phyloP scores from a whole-genome alignment of 2,329 filamentous ascomycete genomes.

The Delphinella strobiligena region DNA sequence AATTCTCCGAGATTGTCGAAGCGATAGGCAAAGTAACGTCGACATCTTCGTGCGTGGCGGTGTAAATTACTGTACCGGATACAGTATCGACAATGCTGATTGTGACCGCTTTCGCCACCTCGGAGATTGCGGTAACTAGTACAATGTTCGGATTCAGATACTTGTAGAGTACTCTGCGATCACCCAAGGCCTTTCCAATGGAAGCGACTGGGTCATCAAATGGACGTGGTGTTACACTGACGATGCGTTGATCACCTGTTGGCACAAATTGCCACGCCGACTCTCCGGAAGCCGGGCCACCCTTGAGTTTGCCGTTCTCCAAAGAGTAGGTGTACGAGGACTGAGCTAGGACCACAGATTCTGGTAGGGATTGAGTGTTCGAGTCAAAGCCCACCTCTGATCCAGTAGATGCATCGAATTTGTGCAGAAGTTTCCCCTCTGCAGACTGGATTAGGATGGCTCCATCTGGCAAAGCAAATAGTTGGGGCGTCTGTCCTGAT shows the following conservation, averaged over 20 bases:
- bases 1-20: constrained; percentile 82
- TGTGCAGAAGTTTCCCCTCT: not conserved
- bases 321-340: constrained; percentile 15
- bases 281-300: constrained; percentile 7
- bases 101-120: constrained; percentile 47
- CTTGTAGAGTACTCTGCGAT: constrained; percentile 92
- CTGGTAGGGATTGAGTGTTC: not conserved
- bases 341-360: not conserved
- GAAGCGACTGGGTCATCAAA: constrained; percentile 81
- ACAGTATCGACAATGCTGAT: constrained; percentile 77
- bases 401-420: constrained; percentile 21
- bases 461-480: constrained; percentile 8
- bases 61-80: constrained; percentile 68
- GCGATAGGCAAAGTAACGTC: constrained; percentile 63
- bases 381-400: constrained; percentile 9
- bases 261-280: constrained; percentile 61
- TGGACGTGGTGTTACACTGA: constrained; percentile 55
- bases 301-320: constrained; percentile 16
- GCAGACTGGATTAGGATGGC: constrained; percentile 2
- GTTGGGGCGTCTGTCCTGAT: constrained; percentile 4
- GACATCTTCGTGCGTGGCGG: constrained; percentile 58
- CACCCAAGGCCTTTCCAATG: constrained; percentile 84
- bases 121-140: constrained; percentile 58
- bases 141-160: constrained; percentile 83
- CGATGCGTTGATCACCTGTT: constrained; percentile 53